Conservation (phyloP, 495 filamentous ascomycete species). For the Astrothelium subdiscretum region DNA sequence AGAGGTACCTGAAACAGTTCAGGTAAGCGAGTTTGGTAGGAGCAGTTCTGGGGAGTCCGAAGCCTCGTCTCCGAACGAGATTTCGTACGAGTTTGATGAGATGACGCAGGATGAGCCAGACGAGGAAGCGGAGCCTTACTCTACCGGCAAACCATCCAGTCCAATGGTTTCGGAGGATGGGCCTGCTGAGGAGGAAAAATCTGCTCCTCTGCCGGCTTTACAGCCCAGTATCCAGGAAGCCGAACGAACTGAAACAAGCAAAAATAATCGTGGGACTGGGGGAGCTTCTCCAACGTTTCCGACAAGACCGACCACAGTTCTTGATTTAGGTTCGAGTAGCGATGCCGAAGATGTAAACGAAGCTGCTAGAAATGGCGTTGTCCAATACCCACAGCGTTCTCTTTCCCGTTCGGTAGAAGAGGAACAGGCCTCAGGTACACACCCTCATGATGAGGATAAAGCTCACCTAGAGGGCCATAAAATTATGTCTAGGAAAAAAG, state of each 20-base stretch:
- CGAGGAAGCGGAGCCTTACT: neutral
- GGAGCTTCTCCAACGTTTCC: neutral
- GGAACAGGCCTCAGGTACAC: neutral
- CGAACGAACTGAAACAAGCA: neutral
- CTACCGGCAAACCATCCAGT: neutral
- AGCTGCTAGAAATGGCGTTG: neutral
- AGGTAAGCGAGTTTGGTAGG: neutral
- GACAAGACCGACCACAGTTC: constrained; percentile 1
- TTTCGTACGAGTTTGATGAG: neutral
- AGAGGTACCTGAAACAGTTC: neutral
- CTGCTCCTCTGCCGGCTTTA: neutral
- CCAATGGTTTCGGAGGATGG: neutral
- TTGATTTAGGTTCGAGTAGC: constrained; percentile 17
- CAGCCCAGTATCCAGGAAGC: neutral
- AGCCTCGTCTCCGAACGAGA: neutral
- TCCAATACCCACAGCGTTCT: neutral
- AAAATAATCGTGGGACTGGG: neutral
- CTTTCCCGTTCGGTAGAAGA: neutral
- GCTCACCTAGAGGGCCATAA: neutral
- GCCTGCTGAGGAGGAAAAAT: neutral
- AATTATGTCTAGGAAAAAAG: neutral
- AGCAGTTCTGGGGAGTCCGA: neutral
- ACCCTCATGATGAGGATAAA: neutral
- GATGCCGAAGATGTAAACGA: constrained; percentile 10
- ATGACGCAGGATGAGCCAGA: neutral